A percentile compares a stretch with the other conserved stretches of the same genome.
These are phyloP conservation scores for Cutaneotrichosporon mucoides DNA, from an alignment of 1,284 basidiomycete species.

Conservation along the genomic window DNA sequence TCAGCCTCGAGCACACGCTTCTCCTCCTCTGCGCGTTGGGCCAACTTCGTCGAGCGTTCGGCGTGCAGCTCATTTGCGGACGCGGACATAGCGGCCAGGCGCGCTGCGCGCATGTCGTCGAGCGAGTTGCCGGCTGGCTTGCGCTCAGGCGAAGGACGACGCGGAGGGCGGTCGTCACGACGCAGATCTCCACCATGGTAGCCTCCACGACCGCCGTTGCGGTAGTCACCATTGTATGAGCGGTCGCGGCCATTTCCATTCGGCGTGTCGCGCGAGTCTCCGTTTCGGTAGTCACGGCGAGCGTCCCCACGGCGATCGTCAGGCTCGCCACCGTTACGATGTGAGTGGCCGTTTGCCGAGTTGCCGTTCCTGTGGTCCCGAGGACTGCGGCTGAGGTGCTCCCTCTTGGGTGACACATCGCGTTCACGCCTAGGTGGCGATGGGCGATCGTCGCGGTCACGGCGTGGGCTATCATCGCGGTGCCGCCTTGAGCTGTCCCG, in stretches of 20 bases:
- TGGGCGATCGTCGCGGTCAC: no score
- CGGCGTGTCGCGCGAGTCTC: background rate
- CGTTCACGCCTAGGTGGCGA: slow-evolving; percentile 2
- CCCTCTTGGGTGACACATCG: background rate
- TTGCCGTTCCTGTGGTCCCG: background rate
- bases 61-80: slow-evolving; percentile 60
- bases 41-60: slow-evolving; percentile 35
- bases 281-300: background rate
- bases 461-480: background rate
- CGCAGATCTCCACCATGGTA: slow-evolving; percentile 23
- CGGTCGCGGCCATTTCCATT: background rate
- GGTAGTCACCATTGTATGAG: background rate
- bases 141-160: slow-evolving; percentile 23
- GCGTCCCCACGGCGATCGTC: no score
- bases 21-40: slow-evolving; percentile 36
- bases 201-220: slow-evolving; percentile 7
- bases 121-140: slow-evolving; percentile 23
- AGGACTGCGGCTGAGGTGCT: background rate
- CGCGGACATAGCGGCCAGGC: slow-evolving; percentile 79
- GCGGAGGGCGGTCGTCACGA: slow-evolving; percentile 20
- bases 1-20: slow-evolving; percentile 31
- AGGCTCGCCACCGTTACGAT: no score
- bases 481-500: background rate
- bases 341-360: background rate
- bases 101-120: slow-evolving; percentile 66